These are phyloP conservation scores for Brettanomyces anomalus DNA, from an alignment of 805 yeast genomes.

Conservation along the genomic window DNA sequence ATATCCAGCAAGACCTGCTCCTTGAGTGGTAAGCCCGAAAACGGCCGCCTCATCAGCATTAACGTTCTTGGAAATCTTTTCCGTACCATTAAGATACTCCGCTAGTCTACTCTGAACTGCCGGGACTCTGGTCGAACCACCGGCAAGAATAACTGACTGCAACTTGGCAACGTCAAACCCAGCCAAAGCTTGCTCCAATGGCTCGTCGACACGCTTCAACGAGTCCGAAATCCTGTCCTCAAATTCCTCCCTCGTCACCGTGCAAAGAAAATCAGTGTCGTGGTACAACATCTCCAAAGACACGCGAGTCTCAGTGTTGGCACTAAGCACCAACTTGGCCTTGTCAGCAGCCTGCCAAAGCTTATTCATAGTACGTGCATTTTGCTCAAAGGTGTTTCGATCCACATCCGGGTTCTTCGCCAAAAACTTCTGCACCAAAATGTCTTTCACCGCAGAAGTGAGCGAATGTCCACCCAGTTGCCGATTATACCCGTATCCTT, in stretches of 20 bases:
- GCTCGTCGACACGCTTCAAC: slow-evolving; percentile 38
- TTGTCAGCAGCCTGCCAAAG: slow-evolving; percentile 81
- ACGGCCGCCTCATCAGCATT: slow-evolving; percentile 96
- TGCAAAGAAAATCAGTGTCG: slow-evolving; percentile 65
- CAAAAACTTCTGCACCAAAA: slow-evolving; percentile 52
- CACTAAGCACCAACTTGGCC: slow-evolving; percentile 79
- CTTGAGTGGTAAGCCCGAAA: slow-evolving; percentile 81
- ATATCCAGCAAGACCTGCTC: slow-evolving; percentile 61
- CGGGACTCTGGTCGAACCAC: slow-evolving; percentile 91
- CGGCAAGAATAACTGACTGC: slow-evolving; percentile 65
- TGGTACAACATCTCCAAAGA: slow-evolving; percentile 66
- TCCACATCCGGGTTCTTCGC: slow-evolving; percentile 13
- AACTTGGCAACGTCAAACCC: slow-evolving; percentile 16
- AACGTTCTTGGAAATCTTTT: slow-evolving; percentile 56
- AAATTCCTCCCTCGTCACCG: slow-evolving; percentile 71
- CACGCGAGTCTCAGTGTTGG: slow-evolving; percentile 71
- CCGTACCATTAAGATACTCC: slow-evolving; percentile 47
- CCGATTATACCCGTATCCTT: slow-evolving; percentile 64
- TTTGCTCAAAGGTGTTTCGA: slow-evolving; percentile 25
- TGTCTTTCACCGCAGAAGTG: slow-evolving; percentile 54
- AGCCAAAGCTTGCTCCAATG: slow-evolving; percentile 44
- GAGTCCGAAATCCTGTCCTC: slow-evolving; percentile 43
- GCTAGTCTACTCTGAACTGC: slow-evolving; percentile 59
- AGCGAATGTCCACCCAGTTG: slow-evolving; percentile 68
- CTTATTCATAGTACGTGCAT: slow-evolving; percentile 54